Base-by-base conservation (phyloP, 2,329 filamentous ascomycete genomes). In the Pseudogymnoascus sp. region DNA sequence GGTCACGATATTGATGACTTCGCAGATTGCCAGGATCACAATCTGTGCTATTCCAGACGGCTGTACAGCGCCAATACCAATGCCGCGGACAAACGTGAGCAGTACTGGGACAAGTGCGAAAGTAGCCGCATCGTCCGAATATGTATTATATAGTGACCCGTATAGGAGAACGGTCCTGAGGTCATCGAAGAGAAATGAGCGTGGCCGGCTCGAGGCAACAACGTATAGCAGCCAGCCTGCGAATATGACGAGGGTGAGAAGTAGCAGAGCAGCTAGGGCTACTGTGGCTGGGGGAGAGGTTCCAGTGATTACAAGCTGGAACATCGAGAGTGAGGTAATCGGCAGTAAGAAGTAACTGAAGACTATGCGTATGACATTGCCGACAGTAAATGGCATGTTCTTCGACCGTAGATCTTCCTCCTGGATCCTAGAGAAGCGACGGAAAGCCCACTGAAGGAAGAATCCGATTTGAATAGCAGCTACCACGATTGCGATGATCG, bases 61-160 rank as follows among this genome's bases (percentile, higher is more conserved):
- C 74, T 99, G 95, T 13, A 97, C 87, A 17, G 92, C 95, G 31
- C 95, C 95, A 69, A 99, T 90, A 19, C 92, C 91, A 67, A 97
- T 87, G 64, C 92, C 93, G 35, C 93, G 88, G 64, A 96, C 79
- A 72, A 96, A 87, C 4, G 89, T 96, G 64, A 97, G 80, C 35
- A 96, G 79, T 15, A 96, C 86, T 0, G 93, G 93, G 19, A 97
- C 87, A 44, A 96, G 82, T 6, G 93, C 92, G 75, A 96, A 99
- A 0, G 91, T 87, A 7, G 93, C 91, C 0, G 92, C 91, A 73
- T 93, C 90, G 74, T 99, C 95, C 23, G 90, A 95, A 74, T 96
- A 97, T 0, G 95, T 99, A 76, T 99, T 99, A 76, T 99, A 99
- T 7, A 99, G 80, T 4, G 95, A 91, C 0, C 95, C 95, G 70